Percentiles rank a stretch among this genome's conserved stretches.
Conservation (phyloP, 169 alveolate species). For the Pseudocohnilembus persalinus region DNA sequence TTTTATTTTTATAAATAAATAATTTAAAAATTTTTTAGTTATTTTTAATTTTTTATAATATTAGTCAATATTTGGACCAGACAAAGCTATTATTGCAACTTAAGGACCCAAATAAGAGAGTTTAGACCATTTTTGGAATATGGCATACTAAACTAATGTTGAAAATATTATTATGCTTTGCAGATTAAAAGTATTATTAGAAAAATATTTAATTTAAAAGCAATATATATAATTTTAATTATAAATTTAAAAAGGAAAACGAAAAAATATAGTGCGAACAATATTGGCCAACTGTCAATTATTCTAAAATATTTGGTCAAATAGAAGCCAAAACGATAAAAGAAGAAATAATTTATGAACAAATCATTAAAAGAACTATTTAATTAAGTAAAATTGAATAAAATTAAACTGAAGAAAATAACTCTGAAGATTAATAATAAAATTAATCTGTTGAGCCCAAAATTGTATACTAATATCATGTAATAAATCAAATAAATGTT, state of each 20-base stretch:
- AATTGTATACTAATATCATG: constrained; percentile 15
- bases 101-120: constrained; percentile 70
- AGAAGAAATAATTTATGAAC: constrained; percentile 49
- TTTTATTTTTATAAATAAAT: too few relatives aligned
- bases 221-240: not conserved
- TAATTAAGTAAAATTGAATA: constrained; percentile 16
- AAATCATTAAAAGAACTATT: constrained; percentile 44
- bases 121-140: constrained; percentile 72
- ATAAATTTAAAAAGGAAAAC: constrained; percentile 2
- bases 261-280: constrained; percentile 69
- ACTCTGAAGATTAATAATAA: too few relatives aligned
- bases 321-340: constrained; percentile 46
- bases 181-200: constrained; percentile 69
- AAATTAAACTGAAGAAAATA: too few relatives aligned
- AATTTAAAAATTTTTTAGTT: too few relatives aligned
- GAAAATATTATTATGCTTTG: constrained; percentile 78
- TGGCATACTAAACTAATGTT: constrained; percentile 75
- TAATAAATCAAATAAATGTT: not conserved
- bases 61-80: not conserved
- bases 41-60: too few relatives aligned
- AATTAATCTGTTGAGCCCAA: not conserved
- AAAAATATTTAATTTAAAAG: constrained; percentile 4
- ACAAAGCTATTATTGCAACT: constrained; percentile 68
- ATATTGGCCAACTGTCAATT: constrained; percentile 80
- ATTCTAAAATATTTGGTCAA: constrained; percentile 44